Base-by-base conservation (phyloP, 108 stramenopile genomes). In the Discostella stelligeroides region DNA sequence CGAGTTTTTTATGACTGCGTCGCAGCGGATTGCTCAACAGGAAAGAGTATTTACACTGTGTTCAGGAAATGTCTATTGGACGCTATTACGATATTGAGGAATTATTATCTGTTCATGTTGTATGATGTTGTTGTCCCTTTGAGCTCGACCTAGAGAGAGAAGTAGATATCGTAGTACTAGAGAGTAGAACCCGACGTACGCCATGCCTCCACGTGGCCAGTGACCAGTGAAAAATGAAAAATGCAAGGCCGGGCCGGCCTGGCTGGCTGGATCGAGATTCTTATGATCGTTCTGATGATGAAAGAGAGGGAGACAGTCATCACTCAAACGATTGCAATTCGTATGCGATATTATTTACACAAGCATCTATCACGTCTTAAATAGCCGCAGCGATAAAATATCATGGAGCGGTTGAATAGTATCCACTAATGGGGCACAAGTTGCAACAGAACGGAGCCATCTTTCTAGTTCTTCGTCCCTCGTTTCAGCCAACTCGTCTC, bases 371-470 rank as follows among this genome's bases (percentile, higher is more conserved):
- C 40, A 88, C 15, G 84, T 84, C 10, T 89, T 86, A 75, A 94
- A 94, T 34, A 94, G 51, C 41, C 92, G 75, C 0, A 87, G 80
- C 18, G 88, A 70, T 46, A 94, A 60, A 12, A 81, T 20, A 42
- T 91, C 88, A 69, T 91, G 90, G 43, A 82, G 85, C 34, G 92
- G 90, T 76, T 94, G 92, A 13, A 86, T 59, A 11, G 85, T 73
- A 48, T 94, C 92, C 62, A 88, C 42, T 11, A 88, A 42, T 49
- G 92, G 89, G 14, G 83, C 56, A 57, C 80, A 80, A 39, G 75
- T 78, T 34, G 76, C 55, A 58, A 43, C 71, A 37, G 57, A 68
- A 76, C 78, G 51, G 48, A 82, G 50, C 68, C 77, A 72, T 61
- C 54, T 23, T 70, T 69, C 45, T 41, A 60, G 55, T 59, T 41